Base-by-base conservation (phyloP, 345 rosid species). In the Acer yangbiense region DNA sequence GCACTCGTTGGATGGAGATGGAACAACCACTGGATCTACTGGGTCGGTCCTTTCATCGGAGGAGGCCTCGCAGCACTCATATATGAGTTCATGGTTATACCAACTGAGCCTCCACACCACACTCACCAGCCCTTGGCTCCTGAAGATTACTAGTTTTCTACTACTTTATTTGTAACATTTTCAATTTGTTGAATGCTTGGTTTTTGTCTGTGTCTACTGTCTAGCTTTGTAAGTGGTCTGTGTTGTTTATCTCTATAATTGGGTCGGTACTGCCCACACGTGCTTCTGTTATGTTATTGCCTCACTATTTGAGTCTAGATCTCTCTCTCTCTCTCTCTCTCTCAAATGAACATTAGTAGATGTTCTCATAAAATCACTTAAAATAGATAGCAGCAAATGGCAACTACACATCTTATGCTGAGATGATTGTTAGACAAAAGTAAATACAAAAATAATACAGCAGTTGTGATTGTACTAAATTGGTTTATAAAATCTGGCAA, bases 81-180 rank as follows among this genome's bases (percentile, higher is more conserved):
- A 50, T 89, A 89, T 1, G 91, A 93, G 81, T 91, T 77, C 83
- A 73, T 83, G 81, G 79, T 91, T 78, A 89, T 91, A 78, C 86
- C 81, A 17, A 66, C 79, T 1, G 94, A 88, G 81, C 82, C 76
- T 10, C 83, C 73, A 46, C 81, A 39, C 41, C 90, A 73, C 77
- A 78, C 90, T 62, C 94, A 90, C 82, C 92, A 90, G 81, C 95
- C 97, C 35, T 77, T 89, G 84, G 95, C 91, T 44, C 93, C 94
- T n/a, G 97, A 89, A 84, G 94, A 93, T 82, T 93, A 91, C 86
- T 89, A 89, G 81, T 64, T 46, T 44, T 7, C 2, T 35, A 35
- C 39, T 4, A 4, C 39, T 32, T 3, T 32, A 32, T 32, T 29
- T 25, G 25, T 29, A 16, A 9, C 52, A 23, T 76, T 54, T 55